Evolutionary conservation across 345 rosid genomes (phyloP).

Genomic region (Erysimum cheiranthoides): DNA sequence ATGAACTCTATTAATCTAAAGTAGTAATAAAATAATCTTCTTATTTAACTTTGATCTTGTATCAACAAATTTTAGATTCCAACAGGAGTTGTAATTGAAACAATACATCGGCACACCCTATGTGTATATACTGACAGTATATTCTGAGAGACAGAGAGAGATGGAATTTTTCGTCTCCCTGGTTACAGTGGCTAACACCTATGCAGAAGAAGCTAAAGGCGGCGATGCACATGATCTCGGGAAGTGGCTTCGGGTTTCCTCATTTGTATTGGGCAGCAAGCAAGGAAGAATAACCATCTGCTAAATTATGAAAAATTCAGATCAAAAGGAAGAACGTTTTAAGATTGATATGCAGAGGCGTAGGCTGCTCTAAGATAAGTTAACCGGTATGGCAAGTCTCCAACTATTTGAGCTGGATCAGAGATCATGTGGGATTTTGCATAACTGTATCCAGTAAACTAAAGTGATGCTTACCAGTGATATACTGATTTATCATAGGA

Average conservation of each 20-base stretch:
- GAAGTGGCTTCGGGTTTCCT: background rate
- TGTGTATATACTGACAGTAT: background rate
- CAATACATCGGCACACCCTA: conserved; percentile 24
- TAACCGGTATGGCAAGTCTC: no score
- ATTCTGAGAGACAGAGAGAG: background rate
- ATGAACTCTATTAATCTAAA: conserved; percentile 2
- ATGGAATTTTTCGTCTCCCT: background rate
- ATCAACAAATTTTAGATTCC: conserved; percentile 16
- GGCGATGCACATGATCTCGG: conserved; percentile 16
- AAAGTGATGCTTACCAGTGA: conserved; percentile 32
- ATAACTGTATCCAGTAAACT: no score
- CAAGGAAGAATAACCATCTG: conserved; percentile 7
- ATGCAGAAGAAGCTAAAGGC: conserved; percentile 6
- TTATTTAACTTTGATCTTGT: conserved; percentile 5
- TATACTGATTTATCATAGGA: conserved; percentile 48
- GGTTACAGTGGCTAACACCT: conserved; percentile 5
- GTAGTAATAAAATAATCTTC: background rate
- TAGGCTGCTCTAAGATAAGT: no score
- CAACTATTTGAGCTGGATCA: no score
- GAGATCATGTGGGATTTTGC: no score
- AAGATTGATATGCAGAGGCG: background rate
- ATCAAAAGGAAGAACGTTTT: background rate
- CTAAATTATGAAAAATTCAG: conserved; percentile 2
- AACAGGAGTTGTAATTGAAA: conserved; percentile 20
- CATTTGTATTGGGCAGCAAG: conserved; percentile 5